These are phyloP conservation scores for Mallotus repandus DNA, from an alignment of 441 rosid genomes.

Conservation along the genomic window DNA sequence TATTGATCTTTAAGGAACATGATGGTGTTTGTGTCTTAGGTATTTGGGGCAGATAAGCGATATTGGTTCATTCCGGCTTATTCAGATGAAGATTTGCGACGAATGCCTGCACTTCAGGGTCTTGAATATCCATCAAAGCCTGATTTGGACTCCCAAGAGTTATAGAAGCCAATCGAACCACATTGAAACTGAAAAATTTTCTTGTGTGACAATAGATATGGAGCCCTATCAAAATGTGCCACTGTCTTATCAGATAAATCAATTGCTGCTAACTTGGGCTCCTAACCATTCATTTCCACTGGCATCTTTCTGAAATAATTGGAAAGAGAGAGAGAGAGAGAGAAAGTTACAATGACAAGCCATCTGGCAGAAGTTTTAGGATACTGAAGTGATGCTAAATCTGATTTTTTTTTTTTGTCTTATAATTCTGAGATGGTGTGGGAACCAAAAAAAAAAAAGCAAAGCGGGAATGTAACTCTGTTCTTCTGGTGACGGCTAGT, in stretches of 20 bases:
- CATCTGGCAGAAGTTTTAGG: conserved; percentile 1
- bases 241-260: conserved; percentile 20
- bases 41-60: conserved; percentile 65
- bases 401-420: conserved; percentile 17
- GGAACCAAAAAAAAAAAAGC: conserved; percentile 7
- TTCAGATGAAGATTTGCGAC: conserved; percentile 68
- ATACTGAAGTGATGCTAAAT: conserved; percentile 1
- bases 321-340: conserved; percentile 7
- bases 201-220: conserved; percentile 27
- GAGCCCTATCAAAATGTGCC: conserved; percentile 15
- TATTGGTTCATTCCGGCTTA: conserved; percentile 76
- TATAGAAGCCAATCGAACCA: conserved; percentile 31
- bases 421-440: conserved; percentile 18
- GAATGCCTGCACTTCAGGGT: conserved; percentile 79
- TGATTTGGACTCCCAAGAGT: conserved; percentile 63
- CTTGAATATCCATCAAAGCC: conserved; percentile 80
- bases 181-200: conserved; percentile 13
- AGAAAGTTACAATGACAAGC: conserved; percentile 9
- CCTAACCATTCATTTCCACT: conserved; percentile 24
- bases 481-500: too few species aligned
- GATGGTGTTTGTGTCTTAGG: conserved; percentile 37
- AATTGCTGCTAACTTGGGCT: conserved; percentile 20
- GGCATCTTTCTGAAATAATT: conserved; percentile 21
- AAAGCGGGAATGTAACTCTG: conserved; percentile 9
- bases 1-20: background rate